Evolutionary conservation across 495 filamentous ascomycete species (phyloP).

Genomic region (Penicillium waksmanii): DNA sequence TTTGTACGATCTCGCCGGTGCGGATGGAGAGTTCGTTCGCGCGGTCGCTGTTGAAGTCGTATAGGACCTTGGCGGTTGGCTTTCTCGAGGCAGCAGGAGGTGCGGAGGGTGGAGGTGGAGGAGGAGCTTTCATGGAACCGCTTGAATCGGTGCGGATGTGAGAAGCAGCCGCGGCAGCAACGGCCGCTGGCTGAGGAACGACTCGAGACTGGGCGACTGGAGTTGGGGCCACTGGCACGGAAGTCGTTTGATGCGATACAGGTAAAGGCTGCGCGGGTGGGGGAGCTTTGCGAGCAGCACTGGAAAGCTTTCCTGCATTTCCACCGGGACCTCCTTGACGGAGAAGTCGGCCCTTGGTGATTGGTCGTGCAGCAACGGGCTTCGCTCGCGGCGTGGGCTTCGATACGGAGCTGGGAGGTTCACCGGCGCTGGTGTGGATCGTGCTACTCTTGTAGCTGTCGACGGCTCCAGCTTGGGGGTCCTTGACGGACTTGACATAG

Average conservation of each 20-base stretch:
- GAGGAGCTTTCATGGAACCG: conserved; percentile 61
- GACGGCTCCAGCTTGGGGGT: conserved; percentile 66
- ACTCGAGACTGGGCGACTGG: conserved; percentile 29
- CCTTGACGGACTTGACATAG: conserved; percentile 85
- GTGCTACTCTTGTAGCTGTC: conserved; percentile 94
- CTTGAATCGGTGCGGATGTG: conserved; percentile 59
- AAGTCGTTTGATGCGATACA: conserved; percentile 8
- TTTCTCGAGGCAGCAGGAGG: conserved; percentile 63
- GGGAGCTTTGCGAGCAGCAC: conserved; percentile 47
- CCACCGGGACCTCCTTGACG: conserved; percentile 86
- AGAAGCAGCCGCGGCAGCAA: conserved; percentile 47
- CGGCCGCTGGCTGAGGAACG: conserved; percentile 45
- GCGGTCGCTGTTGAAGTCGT: conserved; percentile 81
- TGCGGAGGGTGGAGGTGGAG: conserved; percentile 73
- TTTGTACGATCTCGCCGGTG: conserved; percentile 78
- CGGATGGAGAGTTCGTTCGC: conserved; percentile 78
- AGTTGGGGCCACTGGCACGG: conserved; percentile 2
- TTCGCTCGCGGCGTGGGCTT: conserved; percentile 84
- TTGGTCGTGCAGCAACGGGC: conserved; percentile 81
- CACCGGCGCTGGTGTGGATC: conserved; percentile 83
- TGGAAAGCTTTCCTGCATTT: conserved; percentile 70
- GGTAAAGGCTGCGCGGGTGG: conserved; percentile 37
- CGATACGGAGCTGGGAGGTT: conserved; percentile 81
- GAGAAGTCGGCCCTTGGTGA: conserved; percentile 86
- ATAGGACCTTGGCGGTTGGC: conserved; percentile 80